phyloP scores from a whole-genome alignment of 257 asterid species.

The Ophiorrhiza pumila region DNA sequence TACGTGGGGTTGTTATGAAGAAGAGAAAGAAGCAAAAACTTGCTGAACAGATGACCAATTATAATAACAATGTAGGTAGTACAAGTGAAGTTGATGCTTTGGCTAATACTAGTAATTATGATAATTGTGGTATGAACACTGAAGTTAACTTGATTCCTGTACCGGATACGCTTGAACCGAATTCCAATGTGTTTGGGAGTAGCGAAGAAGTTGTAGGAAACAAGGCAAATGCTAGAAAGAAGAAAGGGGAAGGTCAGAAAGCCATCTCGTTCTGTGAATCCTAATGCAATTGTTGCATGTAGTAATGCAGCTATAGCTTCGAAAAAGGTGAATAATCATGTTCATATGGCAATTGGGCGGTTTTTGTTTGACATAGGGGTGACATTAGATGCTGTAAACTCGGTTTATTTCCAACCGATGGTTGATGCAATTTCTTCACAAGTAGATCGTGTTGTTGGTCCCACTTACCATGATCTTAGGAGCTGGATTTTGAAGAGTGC shows the following conservation, averaged over 20 bases:
- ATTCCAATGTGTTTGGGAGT: slow-evolving; percentile 34
- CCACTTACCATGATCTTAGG: slow-evolving; percentile 77
- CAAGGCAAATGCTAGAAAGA: slow-evolving; percentile 51
- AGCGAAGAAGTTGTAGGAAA: slow-evolving; percentile 47
- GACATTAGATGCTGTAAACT: slow-evolving; percentile 65
- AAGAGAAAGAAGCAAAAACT: slow-evolving; percentile 77
- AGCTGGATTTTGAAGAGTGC: slow-evolving; percentile 63
- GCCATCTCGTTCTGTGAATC: slow-evolving; percentile 36
- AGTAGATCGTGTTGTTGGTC: slow-evolving; percentile 53
- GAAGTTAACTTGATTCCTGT: slow-evolving; percentile 66
- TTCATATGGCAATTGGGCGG: slow-evolving; percentile 80
- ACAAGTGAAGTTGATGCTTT: slow-evolving; percentile 32
- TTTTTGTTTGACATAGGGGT: slow-evolving; percentile 76
- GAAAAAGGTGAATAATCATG: slow-evolving; percentile 47
- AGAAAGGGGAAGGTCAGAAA: slow-evolving; percentile 75
- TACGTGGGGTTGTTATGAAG: slow-evolving; percentile 66
- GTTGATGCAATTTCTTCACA: slow-evolving; percentile 76
- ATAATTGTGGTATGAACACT: slow-evolving; percentile 43
- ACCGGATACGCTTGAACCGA: slow-evolving; percentile 58
- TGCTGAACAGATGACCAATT: slow-evolving; percentile 49
- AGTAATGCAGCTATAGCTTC: slow-evolving; percentile 30
- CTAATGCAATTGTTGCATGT: slow-evolving; percentile 30
- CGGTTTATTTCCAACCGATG: slow-evolving; percentile 84
- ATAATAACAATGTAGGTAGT: slow-evolving; percentile 31
- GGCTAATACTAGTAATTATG: slow-evolving; percentile 16